Conservation (phyloP, 306 rosid genomes). For the Cucumis melo region DNA sequence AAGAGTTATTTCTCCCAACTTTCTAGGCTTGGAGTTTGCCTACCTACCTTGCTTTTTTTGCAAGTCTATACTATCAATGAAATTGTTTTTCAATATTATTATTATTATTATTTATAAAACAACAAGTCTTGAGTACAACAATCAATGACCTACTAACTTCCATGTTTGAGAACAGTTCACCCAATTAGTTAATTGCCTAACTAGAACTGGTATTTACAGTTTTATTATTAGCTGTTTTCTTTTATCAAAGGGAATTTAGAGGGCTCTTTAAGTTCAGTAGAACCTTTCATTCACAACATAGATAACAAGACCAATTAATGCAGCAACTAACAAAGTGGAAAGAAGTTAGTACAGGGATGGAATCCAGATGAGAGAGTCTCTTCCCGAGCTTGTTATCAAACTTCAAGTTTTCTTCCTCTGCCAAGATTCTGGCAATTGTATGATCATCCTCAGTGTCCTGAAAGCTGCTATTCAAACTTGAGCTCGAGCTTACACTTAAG, state of each 20-base stretch:
- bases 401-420: conserved; percentile 37
- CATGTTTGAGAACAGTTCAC: neutral
- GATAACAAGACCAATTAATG: neutral
- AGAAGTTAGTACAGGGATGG: conserved; percentile 58
- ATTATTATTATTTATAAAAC: neutral
- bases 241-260: neutral
- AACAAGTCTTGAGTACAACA: neutral
- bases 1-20: neutral
- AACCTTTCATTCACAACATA: neutral
- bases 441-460: conserved; percentile 88
- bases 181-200: neutral
- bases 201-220: neutral
- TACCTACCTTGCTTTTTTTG: neutral
- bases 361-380: conserved; percentile 85
- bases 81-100: neutral
- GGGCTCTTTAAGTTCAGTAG: neutral
- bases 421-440: conserved; percentile 69
- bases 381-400: conserved; percentile 47
- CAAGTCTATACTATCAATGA: neutral
- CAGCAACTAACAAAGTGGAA: neutral
- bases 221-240: neutral
- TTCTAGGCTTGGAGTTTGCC: neutral
- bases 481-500: conserved; percentile 85
- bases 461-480: conserved; percentile 63
- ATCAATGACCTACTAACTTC: neutral